Base-by-base conservation (phyloP, 225 moss, liverwort and hornwort genomes). In the Pleurozium schreberi region DNA sequence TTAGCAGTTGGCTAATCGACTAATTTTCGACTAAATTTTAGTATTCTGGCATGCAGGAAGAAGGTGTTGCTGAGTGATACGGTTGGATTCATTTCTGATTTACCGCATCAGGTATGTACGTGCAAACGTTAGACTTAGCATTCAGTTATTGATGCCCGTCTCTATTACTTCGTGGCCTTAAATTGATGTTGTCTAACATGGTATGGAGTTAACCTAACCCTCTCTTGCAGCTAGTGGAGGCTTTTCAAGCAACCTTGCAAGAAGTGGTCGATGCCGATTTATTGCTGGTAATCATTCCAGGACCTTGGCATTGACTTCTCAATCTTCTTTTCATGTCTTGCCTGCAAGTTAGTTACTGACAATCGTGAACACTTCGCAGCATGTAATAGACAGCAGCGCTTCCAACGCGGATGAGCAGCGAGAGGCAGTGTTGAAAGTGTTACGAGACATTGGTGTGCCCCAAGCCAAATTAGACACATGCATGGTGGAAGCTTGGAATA, bases 241-340 rank as follows among this genome's bases (percentile, higher is more conserved):
- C 97, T 70, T 98, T 98, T 80, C 94, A 94, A 89, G 92, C 97
- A 84, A 98, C 96, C 42, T 89, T 98, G 87, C 93, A 98, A 70
- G 96, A 96, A 92, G 96, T 96, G 87, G 96, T 96, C 53, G 96
- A 98, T 86, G 96, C 97, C 42, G 94, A 98, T 87, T 95, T 94
- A 90, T 85, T 98, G 60, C 87, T 97, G 95, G 95, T 96, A 83
- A 91, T 73, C 42, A 25, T 84, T 49, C 38, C 63, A 84, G 67
- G 17, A 73, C 40, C 88, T 66, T 52, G 80, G 61, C 65, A 10
- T 86, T 33, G 53, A 80, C 19, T 66, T 71, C 55, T 63, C 31
- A 49, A 84, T 69, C 11, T 77, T 85, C 60, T 33, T 91, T 83
- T 68, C 12, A 50, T 68, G 31, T 75, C 66, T 84, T 64, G 71